Evolutionary conservation across 148 eudicot species (phyloP).

Genomic region (Rhododendron ferrugineum): DNA sequence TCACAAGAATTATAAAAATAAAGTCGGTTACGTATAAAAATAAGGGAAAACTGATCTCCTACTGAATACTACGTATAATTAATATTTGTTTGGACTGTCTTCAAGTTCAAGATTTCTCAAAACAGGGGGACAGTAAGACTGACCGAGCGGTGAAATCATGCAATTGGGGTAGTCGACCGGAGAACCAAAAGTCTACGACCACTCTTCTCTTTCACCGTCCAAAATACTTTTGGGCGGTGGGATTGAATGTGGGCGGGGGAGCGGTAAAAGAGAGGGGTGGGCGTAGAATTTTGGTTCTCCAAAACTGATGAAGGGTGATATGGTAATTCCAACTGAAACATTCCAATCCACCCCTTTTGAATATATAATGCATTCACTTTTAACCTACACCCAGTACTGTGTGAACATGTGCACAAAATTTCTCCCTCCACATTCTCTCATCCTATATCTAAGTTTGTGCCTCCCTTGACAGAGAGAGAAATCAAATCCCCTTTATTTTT

Average conservation of each 20-base stretch:
- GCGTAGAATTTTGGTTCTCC: too few relatives aligned
- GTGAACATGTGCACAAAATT: slow-evolving; percentile 10
- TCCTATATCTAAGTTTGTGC: not conserved
- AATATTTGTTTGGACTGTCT: not conserved
- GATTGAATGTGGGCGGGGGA: too few relatives aligned
- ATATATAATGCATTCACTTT: slow-evolving; percentile 1
- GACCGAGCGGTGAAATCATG: too few relatives aligned
- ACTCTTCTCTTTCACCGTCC: too few relatives aligned
- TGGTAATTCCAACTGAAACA: not conserved
- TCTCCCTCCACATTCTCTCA: not conserved
- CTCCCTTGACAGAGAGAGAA: not conserved
- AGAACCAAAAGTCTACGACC: too few relatives aligned
- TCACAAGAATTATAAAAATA: not conserved
- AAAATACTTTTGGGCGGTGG: too few relatives aligned
- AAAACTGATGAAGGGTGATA: not conserved
- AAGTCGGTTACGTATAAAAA: not conserved
- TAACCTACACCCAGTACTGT: not conserved
- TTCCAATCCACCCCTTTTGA: not conserved
- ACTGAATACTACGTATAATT: not conserved
- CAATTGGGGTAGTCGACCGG: too few relatives aligned
- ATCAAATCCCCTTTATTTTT: too few relatives aligned
- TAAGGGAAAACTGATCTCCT: not conserved
- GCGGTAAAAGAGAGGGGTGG: too few relatives aligned
- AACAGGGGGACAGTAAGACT: too few relatives aligned
- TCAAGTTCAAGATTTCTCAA: not conserved